These are phyloP conservation scores for Nitzschia inconspicua DNA, from an alignment of 108 stramenopile species.

Conservation along the genomic window DNA sequence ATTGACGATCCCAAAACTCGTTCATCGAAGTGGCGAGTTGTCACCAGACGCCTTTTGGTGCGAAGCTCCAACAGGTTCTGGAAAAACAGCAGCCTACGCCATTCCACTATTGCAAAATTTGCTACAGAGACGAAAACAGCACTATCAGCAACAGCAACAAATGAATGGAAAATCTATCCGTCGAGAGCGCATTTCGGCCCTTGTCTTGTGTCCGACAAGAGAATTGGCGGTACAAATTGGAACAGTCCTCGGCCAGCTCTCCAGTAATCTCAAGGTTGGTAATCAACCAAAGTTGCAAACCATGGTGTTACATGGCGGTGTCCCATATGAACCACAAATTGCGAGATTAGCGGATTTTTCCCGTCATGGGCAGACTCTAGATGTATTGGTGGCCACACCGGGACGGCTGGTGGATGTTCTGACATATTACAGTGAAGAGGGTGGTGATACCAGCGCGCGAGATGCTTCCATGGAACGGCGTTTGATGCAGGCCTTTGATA, in stretches of 20 bases:
- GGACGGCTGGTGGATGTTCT: constrained; percentile 93
- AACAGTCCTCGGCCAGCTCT: constrained; percentile 40
- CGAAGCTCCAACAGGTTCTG: constrained; percentile 78
- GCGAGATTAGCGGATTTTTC: constrained; percentile 38
- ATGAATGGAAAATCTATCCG: constrained; percentile 10
- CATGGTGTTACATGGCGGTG: constrained; percentile 59
- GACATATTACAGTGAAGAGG: constrained; percentile 25
- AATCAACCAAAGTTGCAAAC: constrained; percentile 5
- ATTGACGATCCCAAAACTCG: constrained; percentile 64
- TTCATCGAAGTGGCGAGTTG: not conserved
- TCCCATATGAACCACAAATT: constrained; percentile 57
- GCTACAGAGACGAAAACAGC: not conserved
- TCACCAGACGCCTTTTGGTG: constrained; percentile 53
- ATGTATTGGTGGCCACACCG: constrained; percentile 95
- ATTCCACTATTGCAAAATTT: constrained; percentile 82
- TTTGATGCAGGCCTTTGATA: constrained; percentile 59
- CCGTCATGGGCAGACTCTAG: constrained; percentile 37
- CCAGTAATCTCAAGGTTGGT: constrained; percentile 21
- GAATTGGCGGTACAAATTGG: constrained; percentile 92
- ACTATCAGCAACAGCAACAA: constrained; percentile 1
- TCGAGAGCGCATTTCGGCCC: constrained; percentile 41
- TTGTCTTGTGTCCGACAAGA: constrained; percentile 90
- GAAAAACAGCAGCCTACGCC: constrained; percentile 90
- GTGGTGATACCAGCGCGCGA: constrained; percentile 27
- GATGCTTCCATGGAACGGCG: constrained; percentile 58